Conservation (phyloP, 352 stramenopile genomes). For the Phytophthora hybrid region DNA sequence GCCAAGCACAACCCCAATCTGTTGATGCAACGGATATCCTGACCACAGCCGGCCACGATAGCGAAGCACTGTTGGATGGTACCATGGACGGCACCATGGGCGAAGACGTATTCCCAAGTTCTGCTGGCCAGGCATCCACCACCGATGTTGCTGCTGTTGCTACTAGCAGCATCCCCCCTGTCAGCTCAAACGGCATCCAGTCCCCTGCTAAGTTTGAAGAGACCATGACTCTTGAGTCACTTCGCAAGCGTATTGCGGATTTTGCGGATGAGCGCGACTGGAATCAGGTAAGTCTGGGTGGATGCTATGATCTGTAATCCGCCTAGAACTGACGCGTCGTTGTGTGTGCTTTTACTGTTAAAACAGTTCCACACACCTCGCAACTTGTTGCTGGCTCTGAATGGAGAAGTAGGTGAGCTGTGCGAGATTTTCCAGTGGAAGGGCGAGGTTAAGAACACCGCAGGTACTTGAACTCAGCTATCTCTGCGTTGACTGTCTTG, state of each 20-base stretch:
- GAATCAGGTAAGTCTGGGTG: conserved; percentile 69
- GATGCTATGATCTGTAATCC: not conserved
- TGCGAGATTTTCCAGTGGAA: conserved; percentile 96
- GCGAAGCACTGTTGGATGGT: conserved; percentile 58
- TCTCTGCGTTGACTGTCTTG: not conserved
- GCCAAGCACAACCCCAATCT: conserved; percentile 37
- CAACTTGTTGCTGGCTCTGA: conserved; percentile 95
- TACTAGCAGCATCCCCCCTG: conserved; percentile 21
- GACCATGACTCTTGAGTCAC: conserved; percentile 68
- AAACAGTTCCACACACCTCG: conserved; percentile 74
- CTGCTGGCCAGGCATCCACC: conserved; percentile 36
- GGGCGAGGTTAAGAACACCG: conserved; percentile 78
- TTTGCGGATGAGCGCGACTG: conserved; percentile 74
- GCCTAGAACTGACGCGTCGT: conserved; percentile 5
- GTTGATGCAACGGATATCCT: conserved; percentile 53
- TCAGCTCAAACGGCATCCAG: conserved; percentile 13
- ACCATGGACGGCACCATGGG: conserved; percentile 63
- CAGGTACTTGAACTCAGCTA: conserved; percentile 40
- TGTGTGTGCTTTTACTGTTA: conserved; percentile 52
- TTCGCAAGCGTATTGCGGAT: conserved; percentile 59
- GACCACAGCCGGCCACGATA: conserved; percentile 54
- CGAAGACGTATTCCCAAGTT: conserved; percentile 48
- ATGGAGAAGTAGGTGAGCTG: conserved; percentile 96
- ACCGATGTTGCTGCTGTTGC: conserved; percentile 33
- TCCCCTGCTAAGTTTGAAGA: conserved; percentile 50